Conservation (phyloP, 2,329 filamentous ascomycete genomes). For the Diaporthe eres region DNA sequence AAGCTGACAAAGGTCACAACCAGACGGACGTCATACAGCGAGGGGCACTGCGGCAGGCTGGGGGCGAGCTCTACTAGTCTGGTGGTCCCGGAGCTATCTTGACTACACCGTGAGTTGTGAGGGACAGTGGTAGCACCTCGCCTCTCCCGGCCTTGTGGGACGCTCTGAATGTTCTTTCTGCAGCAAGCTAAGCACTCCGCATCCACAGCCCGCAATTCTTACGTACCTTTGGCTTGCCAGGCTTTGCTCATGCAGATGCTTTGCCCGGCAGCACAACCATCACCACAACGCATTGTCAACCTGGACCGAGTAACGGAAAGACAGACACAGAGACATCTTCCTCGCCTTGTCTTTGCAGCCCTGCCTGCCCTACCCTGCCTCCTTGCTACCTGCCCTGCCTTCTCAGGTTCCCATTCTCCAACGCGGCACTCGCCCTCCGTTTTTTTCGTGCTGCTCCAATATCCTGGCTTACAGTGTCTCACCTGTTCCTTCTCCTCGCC, state of each 20-base stretch:
- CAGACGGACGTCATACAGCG: constrained; percentile 33
- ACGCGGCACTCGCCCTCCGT: constrained; percentile 5
- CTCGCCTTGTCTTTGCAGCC: constrained; percentile 8
- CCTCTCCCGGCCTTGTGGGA: constrained; percentile 22
- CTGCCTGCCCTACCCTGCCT: not conserved
- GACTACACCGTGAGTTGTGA: not conserved
- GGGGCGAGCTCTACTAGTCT: not conserved
- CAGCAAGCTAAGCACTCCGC: constrained; percentile 36
- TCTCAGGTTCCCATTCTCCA: not conserved
- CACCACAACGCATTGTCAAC: constrained; percentile 29
- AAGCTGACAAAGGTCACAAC: constrained; percentile 24
- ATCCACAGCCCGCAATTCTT: constrained; percentile 34
- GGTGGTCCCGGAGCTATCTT: not conserved
- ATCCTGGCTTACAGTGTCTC: constrained; percentile 32
- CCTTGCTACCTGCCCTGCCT: constrained; percentile 3
- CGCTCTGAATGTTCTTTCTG: constrained; percentile 14
- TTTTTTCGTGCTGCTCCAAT: constrained; percentile 20
- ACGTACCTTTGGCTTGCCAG: constrained; percentile 31
- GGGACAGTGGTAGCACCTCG: not conserved
- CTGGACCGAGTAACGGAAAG: constrained; percentile 8
- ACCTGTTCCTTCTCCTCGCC: constrained; percentile 26
- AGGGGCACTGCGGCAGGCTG: constrained; percentile 27
- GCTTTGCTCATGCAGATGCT: constrained; percentile 27
- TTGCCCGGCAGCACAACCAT: constrained; percentile 4
- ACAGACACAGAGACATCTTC: not conserved